Evolutionary conservation across 169 alveolate genomes (phyloP), one percentile per base, ranked within the genome.

Genomic region (Plasmodium berghei): DNA sequence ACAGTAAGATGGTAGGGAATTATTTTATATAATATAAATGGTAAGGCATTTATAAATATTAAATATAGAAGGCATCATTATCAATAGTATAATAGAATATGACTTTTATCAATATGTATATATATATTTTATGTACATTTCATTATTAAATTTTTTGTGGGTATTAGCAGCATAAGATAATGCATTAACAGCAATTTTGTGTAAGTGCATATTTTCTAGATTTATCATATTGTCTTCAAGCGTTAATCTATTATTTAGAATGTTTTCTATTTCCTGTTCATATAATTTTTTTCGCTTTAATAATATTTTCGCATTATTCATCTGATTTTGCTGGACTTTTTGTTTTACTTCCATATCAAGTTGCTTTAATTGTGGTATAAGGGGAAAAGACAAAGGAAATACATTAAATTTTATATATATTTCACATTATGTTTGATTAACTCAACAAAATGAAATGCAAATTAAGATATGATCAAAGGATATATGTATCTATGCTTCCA

Each of bases 141-240:
- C 90, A 24, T 64, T 83, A 59, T 83, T 83, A 70, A 83, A 45
- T 48, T 83, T 83, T 67, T 83, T 83, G 40, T 83, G 90, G 20
- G 90, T 83, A 58, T 64, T 83, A 42, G 90, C 90, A 10, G 90
- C 71, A 67, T 83, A 83, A 12, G 90, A 83, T 54, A 93, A 73
- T 12, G 96, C 96, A 69, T 85, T 89, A 16, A 92, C 91, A 8
- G 96, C 95, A 77, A 90, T 54, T 59, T 93, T 94, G 58, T 93
- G 96, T 88, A 93, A 87, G 34, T 92, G 93, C 64, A 94, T 93
- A 59, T 93, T 92, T 85, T 93, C 96, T 63, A 93, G 73, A 16
- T 94, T 92, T 48, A 93, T 93, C 92, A 87, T 91, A 66, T 93
- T 94, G 75, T 93, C 83, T 90, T 93, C 96, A 49, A 93, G 92